Percentiles rank a stretch among this genome's conserved stretches.
phyloP scores from a whole-genome alignment of 371 early-diverging fungal genomes.

The Funneliformis caledonium region DNA sequence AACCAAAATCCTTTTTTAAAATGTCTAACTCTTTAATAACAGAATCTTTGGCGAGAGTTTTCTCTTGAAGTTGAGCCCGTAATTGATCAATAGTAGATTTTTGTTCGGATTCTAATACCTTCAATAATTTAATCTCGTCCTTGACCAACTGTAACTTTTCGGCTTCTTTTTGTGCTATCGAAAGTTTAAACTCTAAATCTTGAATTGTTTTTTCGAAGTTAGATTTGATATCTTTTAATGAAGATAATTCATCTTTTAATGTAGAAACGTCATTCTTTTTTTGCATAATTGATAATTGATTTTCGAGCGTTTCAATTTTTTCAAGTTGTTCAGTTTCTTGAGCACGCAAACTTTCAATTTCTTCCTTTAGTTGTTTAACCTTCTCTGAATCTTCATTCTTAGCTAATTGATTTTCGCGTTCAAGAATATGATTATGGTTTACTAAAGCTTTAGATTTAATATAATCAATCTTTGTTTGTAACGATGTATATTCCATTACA shows the following conservation, averaged over 20 bases:
- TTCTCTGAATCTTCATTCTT: neutral
- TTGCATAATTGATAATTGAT: neutral
- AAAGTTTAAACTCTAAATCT: slow-evolving; percentile 16
- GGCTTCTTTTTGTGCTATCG: neutral
- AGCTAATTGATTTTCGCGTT: slow-evolving; percentile 4
- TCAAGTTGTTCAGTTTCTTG: neutral
- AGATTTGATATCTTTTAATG: slow-evolving; percentile 1
- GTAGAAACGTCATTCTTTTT: neutral
- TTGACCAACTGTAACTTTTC: slow-evolving; percentile 2
- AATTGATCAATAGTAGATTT: neutral
- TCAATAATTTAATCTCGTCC: slow-evolving; percentile 7
- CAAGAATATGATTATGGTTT: neutral
- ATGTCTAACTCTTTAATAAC: neutral
- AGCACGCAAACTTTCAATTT: neutral
- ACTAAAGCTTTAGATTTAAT: neutral
- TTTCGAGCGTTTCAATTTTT: slow-evolving; percentile 19
- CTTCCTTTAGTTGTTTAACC: slow-evolving; percentile 8
- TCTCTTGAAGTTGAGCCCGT: neutral
- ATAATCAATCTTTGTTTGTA: slow-evolving; percentile 27
- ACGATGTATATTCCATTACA: neutral
- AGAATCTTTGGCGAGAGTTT: neutral
- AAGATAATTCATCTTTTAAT: neutral
- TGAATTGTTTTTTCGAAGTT: neutral
- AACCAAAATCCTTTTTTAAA: neutral
- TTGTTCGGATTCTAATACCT: slow-evolving; percentile 2